A percentile compares a stretch with the other conserved stretches of the same genome.
Evolutionary conservation across 805 yeast genomes (phyloP).

Genomic region (Saccharomycopsis microspora): DNA sequence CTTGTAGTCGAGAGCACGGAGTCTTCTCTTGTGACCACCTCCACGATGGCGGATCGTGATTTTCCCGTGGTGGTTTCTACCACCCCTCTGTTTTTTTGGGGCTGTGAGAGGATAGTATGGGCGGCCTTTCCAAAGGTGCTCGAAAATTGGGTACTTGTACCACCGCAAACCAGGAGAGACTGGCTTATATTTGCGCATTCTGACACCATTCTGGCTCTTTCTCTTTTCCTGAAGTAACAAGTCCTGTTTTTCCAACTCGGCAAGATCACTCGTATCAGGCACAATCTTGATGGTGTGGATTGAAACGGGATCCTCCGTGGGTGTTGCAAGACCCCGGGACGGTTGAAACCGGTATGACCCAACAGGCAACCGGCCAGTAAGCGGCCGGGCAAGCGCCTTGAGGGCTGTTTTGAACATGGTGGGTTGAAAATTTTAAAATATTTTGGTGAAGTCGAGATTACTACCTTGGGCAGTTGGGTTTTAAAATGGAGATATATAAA

Average conservation of each 20-base stretch:
- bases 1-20: conserved; percentile 69
- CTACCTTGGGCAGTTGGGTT: no score
- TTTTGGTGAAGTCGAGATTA: no score
- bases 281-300: conserved; percentile 24
- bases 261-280: conserved; percentile 36
- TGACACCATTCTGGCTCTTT: conserved; percentile 56
- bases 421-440: background rate
- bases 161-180: conserved; percentile 82
- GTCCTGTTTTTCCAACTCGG: conserved; percentile 76
- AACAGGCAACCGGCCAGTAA: background rate
- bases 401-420: background rate
- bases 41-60: conserved; percentile 93
- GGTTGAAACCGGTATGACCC: background rate
- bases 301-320: background rate
- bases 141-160: conserved; percentile 80
- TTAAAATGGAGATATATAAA: no score
- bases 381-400: background rate
- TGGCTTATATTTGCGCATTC: conserved; percentile 67
- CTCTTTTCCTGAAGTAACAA: conserved; percentile 58
- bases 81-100: conserved; percentile 63
- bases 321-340: no score
- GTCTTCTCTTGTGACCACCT: conserved; percentile 89
- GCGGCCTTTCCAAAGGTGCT: conserved; percentile 76
- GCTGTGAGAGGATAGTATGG: conserved; percentile 65
- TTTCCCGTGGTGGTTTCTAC: conserved; percentile 81